A percentile compares a stretch with the other conserved stretches of the same genome.
phyloP scores from a whole-genome alignment of 2,329 filamentous ascomycete species.

The Colletotrichum sp. region DNA sequence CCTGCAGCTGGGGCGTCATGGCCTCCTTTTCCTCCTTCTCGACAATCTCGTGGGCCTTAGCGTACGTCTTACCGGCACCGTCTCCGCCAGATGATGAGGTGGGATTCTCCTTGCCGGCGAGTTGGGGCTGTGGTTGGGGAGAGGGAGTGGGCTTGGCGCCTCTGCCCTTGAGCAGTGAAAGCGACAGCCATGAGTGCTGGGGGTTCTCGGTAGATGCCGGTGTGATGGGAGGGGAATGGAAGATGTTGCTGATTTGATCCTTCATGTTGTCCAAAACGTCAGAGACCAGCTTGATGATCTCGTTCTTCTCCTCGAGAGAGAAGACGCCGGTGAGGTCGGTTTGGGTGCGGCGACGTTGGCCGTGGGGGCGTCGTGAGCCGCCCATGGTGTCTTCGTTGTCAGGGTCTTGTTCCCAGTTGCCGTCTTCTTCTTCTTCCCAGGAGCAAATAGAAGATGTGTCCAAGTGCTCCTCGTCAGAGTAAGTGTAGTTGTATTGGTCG shows the following conservation, averaged over 20 bases:
- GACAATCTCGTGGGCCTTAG: slow-evolving; percentile 31
- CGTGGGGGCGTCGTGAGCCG: slow-evolving; percentile 13
- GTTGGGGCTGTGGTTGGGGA: slow-evolving; percentile 4
- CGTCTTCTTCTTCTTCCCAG: slow-evolving; percentile 19
- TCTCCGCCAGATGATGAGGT: slow-evolving; percentile 10
- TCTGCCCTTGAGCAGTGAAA: slow-evolving; percentile 32
- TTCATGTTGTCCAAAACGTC: slow-evolving; percentile 62
- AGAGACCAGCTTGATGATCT: slow-evolving; percentile 55
- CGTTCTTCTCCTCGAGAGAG: slow-evolving; percentile 51
- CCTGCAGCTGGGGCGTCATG: slow-evolving; percentile 32
- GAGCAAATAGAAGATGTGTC: slow-evolving; percentile 19
- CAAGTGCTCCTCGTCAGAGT: slow-evolving; percentile 15
- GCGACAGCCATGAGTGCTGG: slow-evolving; percentile 38
- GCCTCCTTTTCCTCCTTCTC: slow-evolving; percentile 37
- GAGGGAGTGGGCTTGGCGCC: neutral
- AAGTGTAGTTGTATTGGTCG: slow-evolving; percentile 13
- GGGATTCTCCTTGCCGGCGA: slow-evolving; percentile 3
- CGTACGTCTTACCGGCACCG: slow-evolving; percentile 24
- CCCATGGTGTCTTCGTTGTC: slow-evolving; percentile 10
- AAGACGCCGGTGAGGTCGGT: slow-evolving; percentile 58
- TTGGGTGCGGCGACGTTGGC: slow-evolving; percentile 13
- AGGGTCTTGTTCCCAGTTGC: slow-evolving; percentile 12
- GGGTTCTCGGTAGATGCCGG: slow-evolving; percentile 33
- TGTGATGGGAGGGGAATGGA: slow-evolving; percentile 49
- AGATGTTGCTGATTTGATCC: slow-evolving; percentile 54